A percentile compares a stretch with the other conserved stretches of the same genome.
These are phyloP conservation scores for Hypoxylon intermedium DNA, from an alignment of 495 filamentous ascomycete species.

Conservation along the genomic window DNA sequence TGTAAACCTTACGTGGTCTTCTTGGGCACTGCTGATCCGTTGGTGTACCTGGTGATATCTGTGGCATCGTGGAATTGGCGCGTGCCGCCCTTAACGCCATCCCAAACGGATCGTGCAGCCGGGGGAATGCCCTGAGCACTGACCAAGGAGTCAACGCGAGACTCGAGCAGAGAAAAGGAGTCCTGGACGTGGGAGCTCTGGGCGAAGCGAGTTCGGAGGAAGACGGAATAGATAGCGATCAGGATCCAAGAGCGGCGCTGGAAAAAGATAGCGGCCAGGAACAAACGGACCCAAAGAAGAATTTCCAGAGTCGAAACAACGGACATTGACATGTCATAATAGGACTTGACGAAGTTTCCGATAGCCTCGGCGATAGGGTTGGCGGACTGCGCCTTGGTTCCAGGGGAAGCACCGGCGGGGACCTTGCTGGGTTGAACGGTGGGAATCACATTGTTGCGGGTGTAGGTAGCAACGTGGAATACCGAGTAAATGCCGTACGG, in stretches of 20 bases:
- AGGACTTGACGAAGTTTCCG: conserved; percentile 92
- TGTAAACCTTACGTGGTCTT: conserved; percentile 51
- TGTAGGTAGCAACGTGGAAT: conserved; percentile 94
- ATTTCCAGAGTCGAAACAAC: conserved; percentile 80
- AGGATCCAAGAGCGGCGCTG: conserved; percentile 89
- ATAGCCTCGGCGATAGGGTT: conserved; percentile 80
- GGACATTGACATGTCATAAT: conserved; percentile 91
- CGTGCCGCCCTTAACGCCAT: conserved; percentile 73
- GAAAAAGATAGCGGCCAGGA: conserved; percentile 82
- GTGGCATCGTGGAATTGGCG: conserved; percentile 79
- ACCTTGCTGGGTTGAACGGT: conserved; percentile 61
- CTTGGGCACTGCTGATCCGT: conserved; percentile 61
- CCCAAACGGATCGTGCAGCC: conserved; percentile 82
- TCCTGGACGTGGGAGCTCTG: conserved; percentile 92
- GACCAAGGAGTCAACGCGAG: conserved; percentile 78
- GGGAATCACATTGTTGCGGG: conserved; percentile 73
- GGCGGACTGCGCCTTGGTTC: conserved; percentile 66
- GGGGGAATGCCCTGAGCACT: conserved; percentile 89
- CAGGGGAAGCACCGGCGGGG: conserved; percentile 62
- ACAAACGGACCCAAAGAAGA: conserved; percentile 79
- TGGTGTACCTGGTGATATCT: conserved; percentile 73
- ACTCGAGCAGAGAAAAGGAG: conserved; percentile 73
- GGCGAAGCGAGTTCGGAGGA: conserved; percentile 87
- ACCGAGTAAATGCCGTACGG: conserved; percentile 96
- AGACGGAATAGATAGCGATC: conserved; percentile 81